A percentile compares a stretch with the other conserved stretches of the same genome.
phyloP scores from a whole-genome alignment of 148 eudicot species.

The Rhododendron vialii region DNA sequence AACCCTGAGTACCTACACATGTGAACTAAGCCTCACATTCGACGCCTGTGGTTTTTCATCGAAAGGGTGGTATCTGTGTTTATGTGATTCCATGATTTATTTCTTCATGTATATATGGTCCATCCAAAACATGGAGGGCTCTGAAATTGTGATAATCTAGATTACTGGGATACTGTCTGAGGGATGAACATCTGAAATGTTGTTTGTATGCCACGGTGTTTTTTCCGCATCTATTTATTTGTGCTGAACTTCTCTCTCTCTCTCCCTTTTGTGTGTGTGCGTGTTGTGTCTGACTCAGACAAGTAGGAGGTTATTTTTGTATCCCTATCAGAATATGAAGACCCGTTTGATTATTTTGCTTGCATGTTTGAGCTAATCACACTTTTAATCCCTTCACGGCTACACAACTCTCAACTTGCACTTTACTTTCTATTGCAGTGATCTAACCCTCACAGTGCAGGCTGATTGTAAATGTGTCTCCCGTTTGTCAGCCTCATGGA shows the following conservation, averaged over 20 bases:
- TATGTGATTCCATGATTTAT: not conserved
- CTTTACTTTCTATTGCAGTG: not conserved
- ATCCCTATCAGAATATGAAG: not conserved
- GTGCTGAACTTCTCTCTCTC: not conserved
- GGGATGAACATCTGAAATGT: not conserved
- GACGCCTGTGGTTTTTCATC: constrained; percentile 8
- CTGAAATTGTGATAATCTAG: not conserved
- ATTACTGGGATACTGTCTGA: not conserved
- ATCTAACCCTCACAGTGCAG: not conserved
- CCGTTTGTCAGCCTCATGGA: not conserved
- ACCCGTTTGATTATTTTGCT: not conserved
- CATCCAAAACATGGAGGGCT: constrained; percentile 13
- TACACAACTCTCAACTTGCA: not conserved
- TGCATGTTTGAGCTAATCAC: not conserved
- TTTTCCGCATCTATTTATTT: not conserved
- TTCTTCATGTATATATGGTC: constrained; percentile 19
- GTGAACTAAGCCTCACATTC: constrained; percentile 11
- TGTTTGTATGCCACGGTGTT: not conserved
- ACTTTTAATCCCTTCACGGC: not conserved
- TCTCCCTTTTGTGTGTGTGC: too few species aligned
- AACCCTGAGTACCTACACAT: constrained; percentile 73
- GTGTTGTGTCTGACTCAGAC: not conserved
- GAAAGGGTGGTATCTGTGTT: not conserved
- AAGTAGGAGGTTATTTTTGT: not conserved
- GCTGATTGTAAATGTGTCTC: not conserved